phyloP scores from a whole-genome alignment of 1,284 basidiomycete species.

The Malassezia sp. region DNA sequence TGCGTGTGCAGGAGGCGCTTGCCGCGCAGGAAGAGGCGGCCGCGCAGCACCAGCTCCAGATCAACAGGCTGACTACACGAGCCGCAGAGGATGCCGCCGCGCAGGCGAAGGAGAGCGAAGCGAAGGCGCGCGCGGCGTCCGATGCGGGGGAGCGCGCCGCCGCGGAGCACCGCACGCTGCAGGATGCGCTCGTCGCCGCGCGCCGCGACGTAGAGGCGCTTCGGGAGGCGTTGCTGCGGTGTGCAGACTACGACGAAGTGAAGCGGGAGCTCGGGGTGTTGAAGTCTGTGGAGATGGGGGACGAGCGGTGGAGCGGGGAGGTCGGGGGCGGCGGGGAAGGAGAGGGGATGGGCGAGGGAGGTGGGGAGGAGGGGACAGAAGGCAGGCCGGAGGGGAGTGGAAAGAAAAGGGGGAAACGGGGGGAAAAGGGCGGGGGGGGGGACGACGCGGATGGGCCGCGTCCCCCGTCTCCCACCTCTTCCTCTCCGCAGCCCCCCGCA shows the following conservation, averaged over 20 bases:
- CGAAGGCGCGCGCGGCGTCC: constrained; percentile 49
- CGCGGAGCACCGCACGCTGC: constrained; percentile 56
- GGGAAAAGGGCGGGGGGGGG: no score
- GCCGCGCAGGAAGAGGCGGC: constrained; percentile 35
- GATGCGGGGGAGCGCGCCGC: constrained; percentile 69
- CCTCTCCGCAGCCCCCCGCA: no score
- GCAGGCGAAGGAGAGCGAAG: constrained; percentile 47
- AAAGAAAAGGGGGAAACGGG: constrained; percentile 43
- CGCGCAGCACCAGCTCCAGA: constrained; percentile 53
- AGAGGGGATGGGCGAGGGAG: no score
- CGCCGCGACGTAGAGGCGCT: no score
- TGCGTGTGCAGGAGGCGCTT: constrained; percentile 52
- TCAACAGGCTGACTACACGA: constrained; percentile 59
- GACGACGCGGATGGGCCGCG: not conserved
- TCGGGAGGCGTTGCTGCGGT: constrained; percentile 48
- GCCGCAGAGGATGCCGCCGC: constrained; percentile 61
- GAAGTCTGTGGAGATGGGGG: constrained; percentile 33
- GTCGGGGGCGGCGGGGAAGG: no score
- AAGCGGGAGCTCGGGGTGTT: constrained; percentile 42
- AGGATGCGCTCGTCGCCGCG: constrained; percentile 60
- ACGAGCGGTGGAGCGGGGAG: constrained; percentile 51
- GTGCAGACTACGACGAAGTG: constrained; percentile 68
- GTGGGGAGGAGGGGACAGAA: no score
- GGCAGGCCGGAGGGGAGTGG: no score
- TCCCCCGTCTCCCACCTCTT: no score